Evolutionary conservation across 208 protist species (phyloP).

Genomic region (Crithidia bombi): DNA sequence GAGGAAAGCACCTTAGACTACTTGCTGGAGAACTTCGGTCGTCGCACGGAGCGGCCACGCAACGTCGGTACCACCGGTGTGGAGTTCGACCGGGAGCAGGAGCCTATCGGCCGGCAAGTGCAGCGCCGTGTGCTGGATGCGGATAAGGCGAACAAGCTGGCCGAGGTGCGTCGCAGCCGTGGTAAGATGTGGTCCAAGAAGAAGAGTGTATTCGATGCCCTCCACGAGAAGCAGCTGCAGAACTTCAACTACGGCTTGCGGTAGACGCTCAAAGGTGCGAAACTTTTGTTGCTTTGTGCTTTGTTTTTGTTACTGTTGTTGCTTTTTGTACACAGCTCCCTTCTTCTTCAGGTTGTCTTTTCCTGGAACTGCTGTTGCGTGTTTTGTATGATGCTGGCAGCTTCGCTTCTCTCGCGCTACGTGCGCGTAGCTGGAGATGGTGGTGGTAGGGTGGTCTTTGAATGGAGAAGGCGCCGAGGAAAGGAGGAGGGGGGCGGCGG

Average conservation of each 20-base stretch:
- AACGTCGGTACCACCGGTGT: slow-evolving; percentile 81
- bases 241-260: slow-evolving; percentile 83
- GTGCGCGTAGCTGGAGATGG: too few species aligned
- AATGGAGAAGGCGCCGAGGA: too few species aligned
- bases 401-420: too few species aligned
- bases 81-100: slow-evolving; percentile 92
- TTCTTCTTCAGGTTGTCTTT: too few species aligned
- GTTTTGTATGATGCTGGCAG: too few species aligned
- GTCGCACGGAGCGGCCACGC: slow-evolving; percentile 61
- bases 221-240: slow-evolving; percentile 90
- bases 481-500: too few species aligned
- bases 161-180: slow-evolving; percentile 69
- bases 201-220: slow-evolving; percentile 79
- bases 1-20: slow-evolving; percentile 91
- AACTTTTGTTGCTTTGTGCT: slow-evolving; percentile 10
- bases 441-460: too few species aligned
- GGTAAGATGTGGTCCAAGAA: slow-evolving; percentile 89
- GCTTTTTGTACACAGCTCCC: background rate
- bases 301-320: background rate
- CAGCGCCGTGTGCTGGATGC: slow-evolving; percentile 86
- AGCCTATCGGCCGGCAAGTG: slow-evolving; percentile 90
- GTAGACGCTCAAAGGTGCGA: slow-evolving; percentile 41
- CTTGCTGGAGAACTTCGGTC: slow-evolving; percentile 90
- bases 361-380: too few species aligned
- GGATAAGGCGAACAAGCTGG: slow-evolving; percentile 83